phyloP scores from a whole-genome alignment of 176 grass and related monocot species.

The Musa beccarii region DNA sequence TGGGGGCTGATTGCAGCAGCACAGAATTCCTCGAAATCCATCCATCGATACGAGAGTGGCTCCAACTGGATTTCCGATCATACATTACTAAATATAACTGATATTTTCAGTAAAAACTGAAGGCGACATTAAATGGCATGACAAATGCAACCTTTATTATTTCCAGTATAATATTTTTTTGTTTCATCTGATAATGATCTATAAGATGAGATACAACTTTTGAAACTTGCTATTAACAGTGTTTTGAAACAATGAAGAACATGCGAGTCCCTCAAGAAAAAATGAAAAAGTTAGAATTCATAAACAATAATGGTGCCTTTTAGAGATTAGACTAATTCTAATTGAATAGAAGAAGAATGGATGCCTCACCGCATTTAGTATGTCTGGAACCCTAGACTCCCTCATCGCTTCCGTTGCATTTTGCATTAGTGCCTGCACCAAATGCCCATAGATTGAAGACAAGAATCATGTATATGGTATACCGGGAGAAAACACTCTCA shows the following conservation, averaged over 20 bases:
- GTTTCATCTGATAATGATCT: no score
- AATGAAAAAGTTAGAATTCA: background rate
- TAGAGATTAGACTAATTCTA: background rate
- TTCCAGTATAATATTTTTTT: no score
- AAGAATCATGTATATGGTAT: background rate
- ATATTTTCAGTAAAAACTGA: background rate
- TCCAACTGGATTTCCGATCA: slow-evolving; percentile 58
- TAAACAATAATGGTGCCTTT: background rate
- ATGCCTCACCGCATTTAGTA: slow-evolving; percentile 15
- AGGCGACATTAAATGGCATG: background rate
- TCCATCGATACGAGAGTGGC: slow-evolving; percentile 67
- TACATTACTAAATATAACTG: background rate
- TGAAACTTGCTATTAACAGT: no score
- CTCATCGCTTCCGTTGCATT: slow-evolving; percentile 21
- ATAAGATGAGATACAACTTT: no score
- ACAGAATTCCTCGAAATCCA: slow-evolving; percentile 98
- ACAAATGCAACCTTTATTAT: no score
- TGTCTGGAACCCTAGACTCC: slow-evolving; percentile 25
- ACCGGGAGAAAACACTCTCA: background rate
- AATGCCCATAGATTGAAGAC: background rate
- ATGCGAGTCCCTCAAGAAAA: background rate
- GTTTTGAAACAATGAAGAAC: background rate
- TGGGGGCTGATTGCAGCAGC: slow-evolving; percentile 87
- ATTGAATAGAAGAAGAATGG: background rate
- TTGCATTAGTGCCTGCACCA: slow-evolving; percentile 18